These are phyloP conservation scores for Aspergillus nomiae DNA, from an alignment of 2,329 filamentous ascomycete genomes.

Conservation along the genomic window DNA sequence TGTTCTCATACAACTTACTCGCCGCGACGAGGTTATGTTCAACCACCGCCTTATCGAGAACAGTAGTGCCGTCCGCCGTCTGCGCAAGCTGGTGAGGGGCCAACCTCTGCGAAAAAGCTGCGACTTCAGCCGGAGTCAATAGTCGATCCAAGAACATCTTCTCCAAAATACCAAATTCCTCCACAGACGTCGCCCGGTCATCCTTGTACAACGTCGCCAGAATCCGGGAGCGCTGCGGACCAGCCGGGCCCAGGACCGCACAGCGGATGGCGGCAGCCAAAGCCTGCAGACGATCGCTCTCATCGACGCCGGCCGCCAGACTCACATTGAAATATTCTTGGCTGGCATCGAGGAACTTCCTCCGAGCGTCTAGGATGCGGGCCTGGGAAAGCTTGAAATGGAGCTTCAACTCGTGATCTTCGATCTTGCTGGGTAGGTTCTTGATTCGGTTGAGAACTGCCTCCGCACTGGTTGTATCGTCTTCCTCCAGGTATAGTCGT, in stretches of 20 bases:
- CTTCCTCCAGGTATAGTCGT: constrained; percentile 89
- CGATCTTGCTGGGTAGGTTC: constrained; percentile 77
- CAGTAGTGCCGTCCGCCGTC: constrained; percentile 87
- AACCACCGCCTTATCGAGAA: constrained; percentile 87
- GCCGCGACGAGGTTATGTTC: constrained; percentile 93
- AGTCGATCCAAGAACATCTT: constrained; percentile 96
- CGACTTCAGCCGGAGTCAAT: constrained; percentile 77
- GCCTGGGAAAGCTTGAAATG: constrained; percentile 92
- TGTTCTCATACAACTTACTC: constrained; percentile 77
- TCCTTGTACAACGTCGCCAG: constrained; percentile 91
- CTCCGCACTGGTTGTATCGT: constrained; percentile 83
- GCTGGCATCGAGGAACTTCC: constrained; percentile 84
- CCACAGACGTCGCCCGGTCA: constrained; percentile 73
- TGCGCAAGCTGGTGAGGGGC: constrained; percentile 86
- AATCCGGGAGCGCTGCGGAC: constrained; percentile 76
- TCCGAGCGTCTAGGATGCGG: constrained; percentile 86
- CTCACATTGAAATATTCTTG: constrained; percentile 87
- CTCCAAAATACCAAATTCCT: constrained; percentile 86
- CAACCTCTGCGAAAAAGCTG: constrained; percentile 78
- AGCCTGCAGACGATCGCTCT: constrained; percentile 82
- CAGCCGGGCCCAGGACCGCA: constrained; percentile 87
- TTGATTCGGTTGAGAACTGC: constrained; percentile 93
- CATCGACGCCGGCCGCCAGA: constrained; percentile 74
- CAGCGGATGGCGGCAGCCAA: constrained; percentile 87
- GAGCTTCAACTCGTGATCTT: constrained; percentile 72